Evolutionary conservation across 805 yeast genomes (phyloP).

Genomic region (Jamesozyma jinghongensis): DNA sequence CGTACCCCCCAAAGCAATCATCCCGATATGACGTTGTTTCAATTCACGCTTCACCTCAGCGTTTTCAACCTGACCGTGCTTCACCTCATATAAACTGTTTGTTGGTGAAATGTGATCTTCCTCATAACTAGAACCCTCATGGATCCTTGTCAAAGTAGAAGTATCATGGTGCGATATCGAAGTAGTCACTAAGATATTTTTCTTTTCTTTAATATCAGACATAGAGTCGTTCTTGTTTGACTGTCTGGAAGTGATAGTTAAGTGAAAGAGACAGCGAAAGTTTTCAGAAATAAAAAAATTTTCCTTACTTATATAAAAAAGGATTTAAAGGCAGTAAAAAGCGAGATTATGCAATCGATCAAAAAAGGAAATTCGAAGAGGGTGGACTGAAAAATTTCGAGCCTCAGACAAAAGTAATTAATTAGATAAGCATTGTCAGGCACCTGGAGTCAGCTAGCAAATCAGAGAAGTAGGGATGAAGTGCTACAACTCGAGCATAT

Average conservation of each 20-base stretch:
- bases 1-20: slow-evolving; percentile 75
- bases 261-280: slow-evolving; percentile 5
- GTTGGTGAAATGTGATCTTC: not conserved
- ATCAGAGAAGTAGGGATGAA: too few relatives aligned
- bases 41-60: slow-evolving; percentile 49
- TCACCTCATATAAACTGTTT: slow-evolving; percentile 1
- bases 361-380: too few relatives aligned
- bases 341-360: not conserved
- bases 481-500: too few relatives aligned
- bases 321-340: not conserved
- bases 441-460: too few relatives aligned
- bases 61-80: slow-evolving; percentile 18
- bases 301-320: too few relatives aligned
- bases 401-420: too few relatives aligned
- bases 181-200: not conserved
- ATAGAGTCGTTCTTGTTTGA: too few relatives aligned
- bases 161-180: not conserved
- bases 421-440: too few relatives aligned
- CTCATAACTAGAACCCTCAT: not conserved
- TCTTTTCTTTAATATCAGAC: not conserved
- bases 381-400: too few relatives aligned
- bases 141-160: not conserved
- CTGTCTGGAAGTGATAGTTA: not conserved
- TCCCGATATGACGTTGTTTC: slow-evolving; percentile 58
- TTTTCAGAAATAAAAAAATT: too few relatives aligned